Base-by-base conservation (phyloP, 2,329 filamentous ascomycete genomes). In the Polytolypa hystricis region DNA sequence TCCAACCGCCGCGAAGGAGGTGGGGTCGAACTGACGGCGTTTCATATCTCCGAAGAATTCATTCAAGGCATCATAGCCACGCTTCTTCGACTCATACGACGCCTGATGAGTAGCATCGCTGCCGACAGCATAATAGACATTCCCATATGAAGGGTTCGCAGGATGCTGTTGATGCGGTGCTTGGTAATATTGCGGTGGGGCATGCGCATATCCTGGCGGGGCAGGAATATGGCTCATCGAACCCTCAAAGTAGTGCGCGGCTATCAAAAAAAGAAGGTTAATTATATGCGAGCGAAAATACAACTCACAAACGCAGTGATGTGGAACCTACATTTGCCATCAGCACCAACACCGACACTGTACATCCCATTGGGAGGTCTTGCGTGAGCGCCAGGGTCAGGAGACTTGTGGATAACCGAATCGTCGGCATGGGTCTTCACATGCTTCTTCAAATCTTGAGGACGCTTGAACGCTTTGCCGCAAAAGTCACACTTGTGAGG, bases 401-500 rank as follows among this genome's bases (percentile, higher is more conserved):
- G 76, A 30, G 75, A 79, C 49, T 74, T 70, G 42, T 76, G 68
- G 43, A 76, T 68, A 27, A 93, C 84, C 28, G 86, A 93, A 64
- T 95, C 89, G 55, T 96, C 89, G 51, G 89, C 89, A 57, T 96
- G 89, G 4, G 89, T 96, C 78, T 96, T 98, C 63, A 96, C 86
- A 60, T 98, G 91, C 70, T 98, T 98, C 77, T 98, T 96, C 53
- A 98, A 63, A 68, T 98, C 91, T 67, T 98, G 91, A 2, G 91
- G 91, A 21, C 91, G 83, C 76, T 98, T 98, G 74, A 98, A 98
- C 1, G 87, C 87, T 70, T 98, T 98, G 57, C 85, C 85, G 57
- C 91, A 98, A 65, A 95, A 93, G 58, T 95, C 87, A 62, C 91
- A 98, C 66, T 95, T 96, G 70, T 98, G 91, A 48, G 91, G 91